Evolutionary conservation across 2,329 filamentous ascomycete genomes (phyloP), one percentile per base, ranked within the genome.

Genomic region (Capronia americana): DNA sequence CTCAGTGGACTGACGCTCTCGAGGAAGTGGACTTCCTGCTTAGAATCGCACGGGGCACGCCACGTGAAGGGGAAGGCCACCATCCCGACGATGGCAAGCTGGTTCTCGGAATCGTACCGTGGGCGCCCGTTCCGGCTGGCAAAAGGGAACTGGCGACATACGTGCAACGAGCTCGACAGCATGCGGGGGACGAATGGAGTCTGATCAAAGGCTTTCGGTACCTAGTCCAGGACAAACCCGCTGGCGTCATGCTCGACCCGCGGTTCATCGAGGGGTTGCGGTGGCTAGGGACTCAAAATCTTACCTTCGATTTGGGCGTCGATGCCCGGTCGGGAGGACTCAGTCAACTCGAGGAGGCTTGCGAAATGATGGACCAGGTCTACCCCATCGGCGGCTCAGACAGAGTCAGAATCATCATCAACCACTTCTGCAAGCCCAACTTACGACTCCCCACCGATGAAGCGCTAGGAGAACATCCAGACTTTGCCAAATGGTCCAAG

Each of bases 371-470:
- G 75, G 83, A 85, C 71, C 85, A 79, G 71, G 86, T 91, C 91
- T 74, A 82, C 87, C 5, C 38, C 38, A 5, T 44, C 17, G 55
- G 32, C 5, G 57, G 80, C 0, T 85, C 87, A 61, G 82, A 84
- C 5, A 87, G 85, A 73, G 86, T 90, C 38, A 84, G 82, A 0
- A 86, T 93, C 73, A 83, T 96, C 60, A 79, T 96, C 71, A 92
- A 97, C 78, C 93, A 97, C 79, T 85, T 97, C 72, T 93, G 92
- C 85, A 97, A 97, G 79, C 93, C 93, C 1, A 88, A 94, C 76
- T 82, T 96, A 30, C 83, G 84, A 34, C 83, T 91, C 14, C 65
- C 67, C 1, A 68, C 70, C 4, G 20, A 30, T 1, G 67, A 71
- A 53, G 63, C 64, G 70, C 72, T 58, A 7, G 64, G 3, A 24